Conservation (phyloP, 1,284 basidiomycete genomes). For the Ceratobasidium sp. region DNA sequence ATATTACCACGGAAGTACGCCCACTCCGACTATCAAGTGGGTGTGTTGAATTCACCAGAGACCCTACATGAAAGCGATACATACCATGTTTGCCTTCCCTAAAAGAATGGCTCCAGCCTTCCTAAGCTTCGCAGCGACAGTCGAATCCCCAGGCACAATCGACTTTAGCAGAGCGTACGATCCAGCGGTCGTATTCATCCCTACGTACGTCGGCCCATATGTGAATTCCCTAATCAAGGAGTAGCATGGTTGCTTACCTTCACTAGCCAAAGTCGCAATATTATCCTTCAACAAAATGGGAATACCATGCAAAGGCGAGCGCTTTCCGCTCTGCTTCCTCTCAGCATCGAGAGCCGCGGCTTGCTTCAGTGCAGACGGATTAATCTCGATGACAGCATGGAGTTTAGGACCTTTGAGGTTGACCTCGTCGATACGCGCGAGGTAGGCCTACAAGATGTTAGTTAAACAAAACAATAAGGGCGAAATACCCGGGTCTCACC, state of each 20-base stretch:
- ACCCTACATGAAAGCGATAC: background rate
- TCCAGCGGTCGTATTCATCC: constrained; percentile 56
- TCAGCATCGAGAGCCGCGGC: constrained; percentile 51
- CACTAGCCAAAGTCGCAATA: constrained; percentile 50
- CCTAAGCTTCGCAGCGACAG: constrained; percentile 70
- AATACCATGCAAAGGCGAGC: constrained; percentile 54
- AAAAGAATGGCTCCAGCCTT: constrained; percentile 72
- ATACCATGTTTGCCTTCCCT: constrained; percentile 70
- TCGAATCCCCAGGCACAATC: constrained; percentile 72
- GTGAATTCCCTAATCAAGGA: no score
- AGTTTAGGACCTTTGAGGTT: constrained; percentile 50
- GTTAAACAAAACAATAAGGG: background rate
- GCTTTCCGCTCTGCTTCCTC: constrained; percentile 32
- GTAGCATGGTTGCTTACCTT: constrained; percentile 15
- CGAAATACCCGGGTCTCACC: constrained; percentile 51
- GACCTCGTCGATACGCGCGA: constrained; percentile 54
- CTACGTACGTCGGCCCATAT: constrained; percentile 6
- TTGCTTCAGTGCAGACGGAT: constrained; percentile 50
- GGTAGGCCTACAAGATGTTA: constrained; percentile 50
- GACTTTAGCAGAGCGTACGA: constrained; percentile 71
- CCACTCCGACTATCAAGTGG: constrained; percentile 64
- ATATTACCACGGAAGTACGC: constrained; percentile 69
- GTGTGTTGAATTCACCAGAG: background rate
- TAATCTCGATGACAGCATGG: constrained; percentile 52
- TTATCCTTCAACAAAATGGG: constrained; percentile 56